Evolutionary conservation across 805 yeast species (phyloP).

Genomic region (Saturnispora silvae): DNA sequence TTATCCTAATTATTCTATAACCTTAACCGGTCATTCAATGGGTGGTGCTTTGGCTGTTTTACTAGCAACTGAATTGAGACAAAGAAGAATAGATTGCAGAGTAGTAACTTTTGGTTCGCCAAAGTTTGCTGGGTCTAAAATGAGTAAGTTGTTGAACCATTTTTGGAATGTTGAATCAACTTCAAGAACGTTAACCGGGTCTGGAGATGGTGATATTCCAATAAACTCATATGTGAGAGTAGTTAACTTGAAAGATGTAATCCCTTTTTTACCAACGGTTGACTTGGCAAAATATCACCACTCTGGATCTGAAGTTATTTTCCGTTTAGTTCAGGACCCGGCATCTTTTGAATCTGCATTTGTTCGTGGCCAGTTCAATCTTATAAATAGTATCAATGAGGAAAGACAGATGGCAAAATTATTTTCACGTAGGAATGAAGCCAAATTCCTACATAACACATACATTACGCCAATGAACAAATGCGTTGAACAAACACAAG

Average conservation of each 20-base stretch:
- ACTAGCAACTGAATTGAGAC: constrained; percentile 49
- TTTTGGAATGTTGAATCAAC: constrained; percentile 30
- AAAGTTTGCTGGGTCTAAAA: constrained; percentile 43
- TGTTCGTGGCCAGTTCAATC: not conserved
- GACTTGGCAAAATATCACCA: not conserved
- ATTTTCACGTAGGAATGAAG: not conserved
- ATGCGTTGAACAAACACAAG: too few relatives aligned
- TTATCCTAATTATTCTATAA: constrained; percentile 38
- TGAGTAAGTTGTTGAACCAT: constrained; percentile 42
- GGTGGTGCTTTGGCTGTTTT: constrained; percentile 55
- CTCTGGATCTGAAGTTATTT: not conserved
- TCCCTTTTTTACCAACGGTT: not conserved
- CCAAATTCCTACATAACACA: not conserved
- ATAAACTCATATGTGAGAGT: not conserved
- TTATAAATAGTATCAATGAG: not conserved
- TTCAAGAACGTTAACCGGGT: not conserved
- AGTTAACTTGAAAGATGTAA: not conserved
- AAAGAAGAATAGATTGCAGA: constrained; percentile 42
- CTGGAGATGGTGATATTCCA: not conserved
- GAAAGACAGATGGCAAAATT: not conserved
- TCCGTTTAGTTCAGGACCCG: not conserved
- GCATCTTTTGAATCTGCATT: not conserved
- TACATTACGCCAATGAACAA: not conserved
- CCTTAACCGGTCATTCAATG: constrained; percentile 63
- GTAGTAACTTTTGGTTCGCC: constrained; percentile 58